Evolutionary conservation across 306 rosid species (phyloP), one percentile per base, ranked within the genome.

Genomic region (Castanea crenata): DNA sequence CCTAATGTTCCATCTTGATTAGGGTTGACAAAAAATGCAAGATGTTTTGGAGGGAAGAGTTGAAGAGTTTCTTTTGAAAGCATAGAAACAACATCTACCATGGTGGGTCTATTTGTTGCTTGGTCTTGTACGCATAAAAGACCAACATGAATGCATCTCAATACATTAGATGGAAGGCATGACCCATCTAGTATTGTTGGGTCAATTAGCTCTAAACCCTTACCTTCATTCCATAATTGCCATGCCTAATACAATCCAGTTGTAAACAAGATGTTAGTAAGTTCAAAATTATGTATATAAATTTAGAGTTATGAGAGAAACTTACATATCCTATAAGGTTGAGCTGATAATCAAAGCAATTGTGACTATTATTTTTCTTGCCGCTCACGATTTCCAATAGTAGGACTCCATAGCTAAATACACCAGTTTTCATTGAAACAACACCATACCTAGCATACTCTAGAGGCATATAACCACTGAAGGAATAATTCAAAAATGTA

Each of bases 51-150:
- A 57, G 78, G 27, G 23, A 23, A 23, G 23, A 23, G 23, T 23
- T 23, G 82, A 69, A 49, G 19, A 63, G 77, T 63, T 21, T 87
- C 84, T 55, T 71, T 87, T 14, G 74, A 78, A 56, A 87, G 61
- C 83, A 87, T 80, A 49, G 78, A 80, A 71, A 80, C 77, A 55
- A 82, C 84, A 25, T 87, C 85, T 11, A 56, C 20, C 89, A 86
- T 82, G 75, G 68, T 82, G 46, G 90, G 85, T 74, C 83, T 84
- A 35, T 85, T 84, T 18, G 5, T 56, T 10, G 90, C 79, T 12
- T 72, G 75, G 13, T 82, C 88, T 77, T 88, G 88, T 31, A 81
- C 88, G 27, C 90, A 88, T 61, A 84, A 74, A 4, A 88, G 88
- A 11, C 88, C 76, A 10, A 86, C 63, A 67, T 86, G 87, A 57